phyloP scores from a whole-genome alignment of 176 grass and related monocot species.

The Thalia dealbata region DNA sequence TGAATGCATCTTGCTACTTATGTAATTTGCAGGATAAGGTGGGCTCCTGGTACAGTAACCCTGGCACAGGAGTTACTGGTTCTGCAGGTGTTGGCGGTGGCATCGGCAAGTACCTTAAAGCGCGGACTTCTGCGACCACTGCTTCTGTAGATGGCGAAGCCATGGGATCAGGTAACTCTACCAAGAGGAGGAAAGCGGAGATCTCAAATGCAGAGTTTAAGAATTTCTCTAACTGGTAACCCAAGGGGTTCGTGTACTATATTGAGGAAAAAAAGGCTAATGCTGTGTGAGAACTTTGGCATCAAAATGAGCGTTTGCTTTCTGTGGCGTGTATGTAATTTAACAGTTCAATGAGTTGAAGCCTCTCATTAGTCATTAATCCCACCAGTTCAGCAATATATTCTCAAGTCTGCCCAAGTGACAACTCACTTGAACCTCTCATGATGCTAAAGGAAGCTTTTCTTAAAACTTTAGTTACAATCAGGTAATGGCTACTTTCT shows the following conservation, averaged over 20 bases:
- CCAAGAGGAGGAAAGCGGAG: conserved; percentile 74
- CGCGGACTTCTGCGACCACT: conserved; percentile 29
- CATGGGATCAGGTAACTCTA: conserved; percentile 31
- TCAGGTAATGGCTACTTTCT: not conserved
- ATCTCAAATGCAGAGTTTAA: conserved; percentile 57
- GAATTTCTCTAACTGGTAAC: conserved; percentile 83
- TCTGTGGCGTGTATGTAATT: not conserved
- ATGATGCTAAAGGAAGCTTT: not conserved
- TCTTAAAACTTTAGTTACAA: not conserved
- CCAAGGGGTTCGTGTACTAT: not conserved
- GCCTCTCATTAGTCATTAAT: not conserved
- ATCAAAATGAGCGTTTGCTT: not conserved
- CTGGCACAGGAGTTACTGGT: conserved; percentile 47
- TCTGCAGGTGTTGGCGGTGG: conserved; percentile 47
- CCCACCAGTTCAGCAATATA: not conserved
- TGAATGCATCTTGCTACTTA: not conserved
- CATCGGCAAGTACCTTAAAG: conserved; percentile 83
- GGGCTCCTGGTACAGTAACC: conserved; percentile 85
- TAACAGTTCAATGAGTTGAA: not conserved
- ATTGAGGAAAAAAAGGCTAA: too few relatives aligned
- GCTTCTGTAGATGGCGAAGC: conserved; percentile 32
- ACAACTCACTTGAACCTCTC: not conserved
- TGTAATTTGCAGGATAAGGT: conserved; percentile 60
- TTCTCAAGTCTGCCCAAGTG: not conserved
- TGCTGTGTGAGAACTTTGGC: not conserved